Conservation (phyloP, 2,329 filamentous ascomycete species). For the Corinectria fuckeliana region DNA sequence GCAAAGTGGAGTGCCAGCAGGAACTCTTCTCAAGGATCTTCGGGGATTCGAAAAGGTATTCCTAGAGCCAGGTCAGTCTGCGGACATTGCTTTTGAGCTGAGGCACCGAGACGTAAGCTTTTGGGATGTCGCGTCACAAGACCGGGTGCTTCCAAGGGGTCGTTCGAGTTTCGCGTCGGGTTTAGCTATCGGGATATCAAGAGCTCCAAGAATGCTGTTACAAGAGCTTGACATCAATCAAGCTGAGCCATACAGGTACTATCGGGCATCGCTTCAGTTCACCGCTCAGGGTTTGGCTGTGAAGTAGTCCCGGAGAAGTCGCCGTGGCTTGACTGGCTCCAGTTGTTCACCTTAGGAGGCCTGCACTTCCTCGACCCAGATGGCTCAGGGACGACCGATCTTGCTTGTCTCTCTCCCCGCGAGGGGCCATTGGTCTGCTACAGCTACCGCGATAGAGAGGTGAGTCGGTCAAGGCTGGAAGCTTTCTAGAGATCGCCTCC, state of each 20-base stretch:
- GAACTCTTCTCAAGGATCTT: conserved; percentile 48
- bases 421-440: too few relatives aligned
- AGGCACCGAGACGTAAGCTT: conserved; percentile 52
- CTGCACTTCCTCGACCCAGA: too few relatives aligned
- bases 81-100: conserved; percentile 50
- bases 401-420: too few relatives aligned
- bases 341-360: too few relatives aligned
- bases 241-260: not conserved
- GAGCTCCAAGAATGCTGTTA: not conserved
- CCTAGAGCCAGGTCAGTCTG: conserved; percentile 47
- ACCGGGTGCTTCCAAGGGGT: conserved; percentile 40
- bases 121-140: conserved; percentile 49
- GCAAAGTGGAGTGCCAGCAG: conserved; percentile 31
- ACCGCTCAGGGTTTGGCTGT: too few relatives aligned
- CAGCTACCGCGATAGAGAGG: too few relatives aligned
- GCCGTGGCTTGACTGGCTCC: too few relatives aligned
- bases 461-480: too few relatives aligned
- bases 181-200: conserved; percentile 12
- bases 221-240: not conserved
- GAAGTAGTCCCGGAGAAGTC: too few relatives aligned
- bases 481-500: too few relatives aligned
- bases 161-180: conserved; percentile 5
- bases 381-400: too few relatives aligned
- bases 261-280: too few relatives aligned
- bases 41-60: conserved; percentile 57